Evolutionary conservation across 495 filamentous ascomycete genomes (phyloP).

Genomic region (Lasiosphaeria ovina): DNA sequence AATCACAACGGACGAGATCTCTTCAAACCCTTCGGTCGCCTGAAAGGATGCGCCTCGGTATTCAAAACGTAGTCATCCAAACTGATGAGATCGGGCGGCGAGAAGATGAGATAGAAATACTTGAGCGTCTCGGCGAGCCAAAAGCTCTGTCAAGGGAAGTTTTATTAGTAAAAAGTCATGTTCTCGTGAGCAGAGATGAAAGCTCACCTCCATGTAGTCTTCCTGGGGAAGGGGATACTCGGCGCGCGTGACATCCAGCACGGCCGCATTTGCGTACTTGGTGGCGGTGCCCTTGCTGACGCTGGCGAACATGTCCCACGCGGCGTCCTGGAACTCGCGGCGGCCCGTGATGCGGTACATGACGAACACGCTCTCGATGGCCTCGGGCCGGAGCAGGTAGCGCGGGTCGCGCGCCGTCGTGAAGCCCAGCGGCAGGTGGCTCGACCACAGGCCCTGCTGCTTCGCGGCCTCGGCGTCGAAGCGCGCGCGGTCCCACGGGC

Average conservation of each 20-base stretch:
- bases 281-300: conserved; percentile 62
- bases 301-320: conserved; percentile 72
- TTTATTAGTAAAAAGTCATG: conserved; percentile 21
- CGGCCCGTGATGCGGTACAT: conserved; percentile 72
- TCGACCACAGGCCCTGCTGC: conserved; percentile 28
- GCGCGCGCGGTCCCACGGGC: conserved; percentile 67
- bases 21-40: conserved; percentile 28
- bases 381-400: conserved; percentile 56
- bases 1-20: conserved; percentile 3
- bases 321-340: conserved; percentile 57
- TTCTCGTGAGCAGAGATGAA: neutral
- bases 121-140: conserved; percentile 51
- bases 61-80: conserved; percentile 76
- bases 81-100: conserved; percentile 62
- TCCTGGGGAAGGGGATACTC: conserved; percentile 27
- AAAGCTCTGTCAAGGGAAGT: conserved; percentile 68
- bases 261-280: conserved; percentile 58
- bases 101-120: conserved; percentile 77
- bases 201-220: conserved; percentile 48
- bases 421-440: conserved; percentile 35
- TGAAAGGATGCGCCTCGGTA: conserved; percentile 51
- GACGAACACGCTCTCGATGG: conserved; percentile 68
- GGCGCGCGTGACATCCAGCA: conserved; percentile 54
- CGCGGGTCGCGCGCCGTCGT: conserved; percentile 40
- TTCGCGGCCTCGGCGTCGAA: conserved; percentile 38